Conservation (phyloP, 768 basidiomycete species). For the Leccinum barrowsii region DNA sequence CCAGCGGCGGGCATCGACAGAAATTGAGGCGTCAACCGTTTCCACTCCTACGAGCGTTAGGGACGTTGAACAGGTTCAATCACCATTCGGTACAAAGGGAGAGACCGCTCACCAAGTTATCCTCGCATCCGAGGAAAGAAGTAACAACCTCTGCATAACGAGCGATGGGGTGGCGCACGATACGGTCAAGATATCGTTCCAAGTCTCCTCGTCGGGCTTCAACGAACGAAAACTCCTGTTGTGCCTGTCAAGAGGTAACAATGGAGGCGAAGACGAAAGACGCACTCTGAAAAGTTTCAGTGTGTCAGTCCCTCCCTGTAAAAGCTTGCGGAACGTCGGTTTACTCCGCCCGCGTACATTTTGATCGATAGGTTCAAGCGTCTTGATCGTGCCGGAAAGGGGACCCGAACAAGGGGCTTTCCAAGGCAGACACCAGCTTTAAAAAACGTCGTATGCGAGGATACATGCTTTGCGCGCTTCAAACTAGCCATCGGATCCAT, state of each 20-base stretch:
- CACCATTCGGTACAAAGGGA: background rate
- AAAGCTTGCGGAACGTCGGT: slow-evolving; percentile 90
- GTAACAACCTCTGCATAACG: slow-evolving; percentile 77
- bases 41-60: slow-evolving; percentile 58
- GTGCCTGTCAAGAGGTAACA: background rate
- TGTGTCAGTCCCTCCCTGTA: slow-evolving; percentile 94
- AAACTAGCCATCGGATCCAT: slow-evolving; percentile 87
- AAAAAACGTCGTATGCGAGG: slow-evolving; percentile 96
- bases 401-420: slow-evolving; percentile 85
- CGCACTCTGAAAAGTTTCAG: slow-evolving; percentile 87
- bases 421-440: slow-evolving; percentile 93
- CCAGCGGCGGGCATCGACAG: slow-evolving; percentile 64
- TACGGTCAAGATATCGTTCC: slow-evolving; percentile 68
- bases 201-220: slow-evolving; percentile 79
- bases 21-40: slow-evolving; percentile 55
- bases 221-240: slow-evolving; percentile 91
- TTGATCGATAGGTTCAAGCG: slow-evolving; percentile 94
- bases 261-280: background rate
- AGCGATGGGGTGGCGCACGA: slow-evolving; percentile 73
- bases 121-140: slow-evolving; percentile 76
- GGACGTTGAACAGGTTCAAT: slow-evolving; percentile 1
- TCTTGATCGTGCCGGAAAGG: slow-evolving; percentile 95
- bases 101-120: slow-evolving; percentile 57
- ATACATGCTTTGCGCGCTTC: slow-evolving; percentile 92
- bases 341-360: slow-evolving; percentile 72